Conservation (phyloP, 257 asterid species). For the Solanum chiquidenum region DNA sequence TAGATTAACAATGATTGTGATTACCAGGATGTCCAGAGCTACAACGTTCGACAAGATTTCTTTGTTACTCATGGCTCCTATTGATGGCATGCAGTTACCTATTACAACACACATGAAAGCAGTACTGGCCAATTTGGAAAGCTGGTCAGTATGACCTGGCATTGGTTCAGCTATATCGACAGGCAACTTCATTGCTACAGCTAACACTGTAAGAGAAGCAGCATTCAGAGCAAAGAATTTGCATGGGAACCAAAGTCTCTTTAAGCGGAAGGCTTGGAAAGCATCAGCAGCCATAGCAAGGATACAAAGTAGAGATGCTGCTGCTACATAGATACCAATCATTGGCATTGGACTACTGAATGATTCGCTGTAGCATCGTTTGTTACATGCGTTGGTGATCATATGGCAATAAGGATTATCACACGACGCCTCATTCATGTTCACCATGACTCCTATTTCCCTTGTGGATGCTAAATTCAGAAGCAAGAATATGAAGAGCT, state of each 20-base stretch:
- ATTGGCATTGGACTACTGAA: conserved; percentile 3
- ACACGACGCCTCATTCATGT: not conserved
- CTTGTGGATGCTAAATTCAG: not conserved
- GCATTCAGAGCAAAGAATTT: conserved; percentile 10
- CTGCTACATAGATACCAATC: conserved; percentile 4
- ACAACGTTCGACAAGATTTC: not conserved
- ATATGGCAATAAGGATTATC: not conserved
- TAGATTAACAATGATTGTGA: conserved; percentile 3
- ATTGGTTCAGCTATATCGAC: conserved; percentile 3
- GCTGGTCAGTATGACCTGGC: not conserved
- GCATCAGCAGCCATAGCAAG: conserved; percentile 5
- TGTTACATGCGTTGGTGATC: not conserved
- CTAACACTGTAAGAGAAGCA: conserved; percentile 1
- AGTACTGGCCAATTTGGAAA: not conserved
- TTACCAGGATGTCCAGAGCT: conserved; percentile 6
- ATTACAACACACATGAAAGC: not conserved
- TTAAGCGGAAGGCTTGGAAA: not conserved
- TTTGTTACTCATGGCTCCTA: conserved; percentile 1
- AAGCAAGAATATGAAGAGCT: not conserved
- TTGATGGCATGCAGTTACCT: conserved; percentile 8
- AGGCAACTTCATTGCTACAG: conserved; percentile 6
- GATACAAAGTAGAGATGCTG: conserved; percentile 6
- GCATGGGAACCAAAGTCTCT: conserved; percentile 4
- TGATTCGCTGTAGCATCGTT: not conserved
- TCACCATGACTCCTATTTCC: not conserved